Conservation (phyloP, 129 eudicot genomes). For the Lactuca sativa region DNA sequence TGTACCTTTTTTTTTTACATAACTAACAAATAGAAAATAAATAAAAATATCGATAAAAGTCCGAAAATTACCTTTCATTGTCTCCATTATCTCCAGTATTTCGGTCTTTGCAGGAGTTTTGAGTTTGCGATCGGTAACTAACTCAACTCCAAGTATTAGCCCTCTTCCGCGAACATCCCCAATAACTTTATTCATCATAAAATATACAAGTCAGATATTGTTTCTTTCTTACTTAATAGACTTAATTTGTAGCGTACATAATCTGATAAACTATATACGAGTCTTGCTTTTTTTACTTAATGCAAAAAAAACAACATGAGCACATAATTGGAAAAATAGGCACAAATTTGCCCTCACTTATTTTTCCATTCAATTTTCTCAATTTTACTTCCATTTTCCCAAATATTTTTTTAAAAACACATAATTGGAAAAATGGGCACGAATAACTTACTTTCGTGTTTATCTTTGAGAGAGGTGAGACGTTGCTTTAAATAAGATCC, state of each 20-base stretch:
- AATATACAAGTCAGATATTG: not conserved
- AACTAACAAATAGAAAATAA: too few species aligned
- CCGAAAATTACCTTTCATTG: conserved; percentile 51
- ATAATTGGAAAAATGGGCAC: not conserved
- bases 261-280: too few species aligned
- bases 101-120: conserved; percentile 68
- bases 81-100: conserved; percentile 56
- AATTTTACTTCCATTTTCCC: not conserved
- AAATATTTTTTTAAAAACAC: not conserved
- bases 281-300: too few species aligned
- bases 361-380: too few species aligned
- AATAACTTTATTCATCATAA: conserved; percentile 39
- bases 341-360: too few species aligned
- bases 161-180: conserved; percentile 80
- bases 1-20: not conserved
- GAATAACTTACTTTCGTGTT: conserved; percentile 48
- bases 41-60: not conserved
- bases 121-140: conserved; percentile 58
- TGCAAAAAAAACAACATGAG: too few species aligned
- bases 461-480: conserved; percentile 53
- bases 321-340: too few species aligned
- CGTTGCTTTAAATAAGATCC: conserved; percentile 58
- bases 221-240: not conserved
- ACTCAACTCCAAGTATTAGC: conserved; percentile 61
- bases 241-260: too few species aligned